Evolutionary conservation across 768 basidiomycete species (phyloP).

Genomic region (Mycena leptocephala): DNA sequence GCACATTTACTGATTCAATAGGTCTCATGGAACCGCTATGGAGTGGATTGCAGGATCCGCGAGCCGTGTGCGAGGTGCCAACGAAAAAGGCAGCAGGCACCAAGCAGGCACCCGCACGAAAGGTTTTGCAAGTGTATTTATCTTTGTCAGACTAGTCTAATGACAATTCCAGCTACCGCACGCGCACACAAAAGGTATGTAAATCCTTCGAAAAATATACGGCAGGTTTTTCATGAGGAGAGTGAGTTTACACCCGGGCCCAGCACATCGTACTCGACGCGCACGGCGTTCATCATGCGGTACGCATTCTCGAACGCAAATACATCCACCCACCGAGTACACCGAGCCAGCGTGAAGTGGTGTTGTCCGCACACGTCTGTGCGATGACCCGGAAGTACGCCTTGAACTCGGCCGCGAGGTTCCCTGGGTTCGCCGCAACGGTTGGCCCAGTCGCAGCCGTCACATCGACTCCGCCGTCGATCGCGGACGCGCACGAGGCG

Average conservation of each 20-base stretch:
- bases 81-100: slow-evolving; percentile 4
- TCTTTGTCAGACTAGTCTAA: slow-evolving; percentile 10
- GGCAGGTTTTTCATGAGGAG: no score
- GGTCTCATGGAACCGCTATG: not conserved
- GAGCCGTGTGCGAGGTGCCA: not conserved
- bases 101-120: no score
- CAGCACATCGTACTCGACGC: slow-evolving; percentile 3
- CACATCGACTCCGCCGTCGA: slow-evolving; percentile 1
- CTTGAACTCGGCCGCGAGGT: slow-evolving; percentile 1
- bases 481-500: not conserved
- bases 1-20: no score
- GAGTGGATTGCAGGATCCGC: not conserved
- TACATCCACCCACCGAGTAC: no score
- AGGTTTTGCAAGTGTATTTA: slow-evolving; percentile 13
- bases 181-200: slow-evolving; percentile 4
- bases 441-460: slow-evolving; percentile 5
- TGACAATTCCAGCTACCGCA: slow-evolving; percentile 13
- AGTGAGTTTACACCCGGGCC: not conserved
- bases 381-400: not conserved
- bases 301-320: no score
- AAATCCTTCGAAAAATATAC: slow-evolving; percentile 8
- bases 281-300: not conserved
- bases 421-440: not conserved
- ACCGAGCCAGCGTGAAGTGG: no score
- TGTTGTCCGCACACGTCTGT: no score